Evolutionary conservation across 768 basidiomycete genomes (phyloP).

Genomic region (Phlegmacium glaucopus): DNA sequence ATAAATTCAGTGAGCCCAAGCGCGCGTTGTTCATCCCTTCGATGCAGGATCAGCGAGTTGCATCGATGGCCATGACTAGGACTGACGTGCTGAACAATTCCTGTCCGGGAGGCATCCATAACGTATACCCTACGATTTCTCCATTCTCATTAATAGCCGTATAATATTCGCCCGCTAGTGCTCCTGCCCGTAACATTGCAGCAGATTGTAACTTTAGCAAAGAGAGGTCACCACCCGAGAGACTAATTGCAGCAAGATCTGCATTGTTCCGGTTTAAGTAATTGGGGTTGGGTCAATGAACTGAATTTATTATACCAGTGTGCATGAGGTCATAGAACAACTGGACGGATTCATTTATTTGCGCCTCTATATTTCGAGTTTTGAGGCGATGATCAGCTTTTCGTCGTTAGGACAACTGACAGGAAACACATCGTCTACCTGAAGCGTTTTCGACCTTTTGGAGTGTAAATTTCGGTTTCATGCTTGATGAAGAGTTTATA

Average conservation of each 20-base stretch:
- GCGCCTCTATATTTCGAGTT: constrained; percentile 9
- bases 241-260: constrained; percentile 23
- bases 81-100: constrained; percentile 30
- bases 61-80: background rate
- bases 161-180: constrained; percentile 25
- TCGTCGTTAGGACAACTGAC: background rate
- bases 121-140: constrained; percentile 21
- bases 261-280: background rate
- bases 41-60: background rate
- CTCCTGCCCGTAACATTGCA: constrained; percentile 22
- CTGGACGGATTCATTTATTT: constrained; percentile 13
- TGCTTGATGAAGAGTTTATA: too few relatives aligned
- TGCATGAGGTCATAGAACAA: constrained; percentile 21
- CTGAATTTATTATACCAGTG: constrained; percentile 9
- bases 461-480: constrained; percentile 15
- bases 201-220: constrained; percentile 21
- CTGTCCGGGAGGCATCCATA: constrained; percentile 31
- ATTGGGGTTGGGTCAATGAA: too few relatives aligned
- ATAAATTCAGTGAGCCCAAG: constrained; percentile 26
- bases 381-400: constrained; percentile 2
- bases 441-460: constrained; percentile 16
- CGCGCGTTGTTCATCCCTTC: constrained; percentile 22
- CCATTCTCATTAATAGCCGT: constrained; percentile 19
- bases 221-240: constrained; percentile 22
- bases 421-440: constrained; percentile 3